Evolutionary conservation across 2,329 filamentous ascomycete species (phyloP).

Genomic region (Trichoderma sp.): DNA sequence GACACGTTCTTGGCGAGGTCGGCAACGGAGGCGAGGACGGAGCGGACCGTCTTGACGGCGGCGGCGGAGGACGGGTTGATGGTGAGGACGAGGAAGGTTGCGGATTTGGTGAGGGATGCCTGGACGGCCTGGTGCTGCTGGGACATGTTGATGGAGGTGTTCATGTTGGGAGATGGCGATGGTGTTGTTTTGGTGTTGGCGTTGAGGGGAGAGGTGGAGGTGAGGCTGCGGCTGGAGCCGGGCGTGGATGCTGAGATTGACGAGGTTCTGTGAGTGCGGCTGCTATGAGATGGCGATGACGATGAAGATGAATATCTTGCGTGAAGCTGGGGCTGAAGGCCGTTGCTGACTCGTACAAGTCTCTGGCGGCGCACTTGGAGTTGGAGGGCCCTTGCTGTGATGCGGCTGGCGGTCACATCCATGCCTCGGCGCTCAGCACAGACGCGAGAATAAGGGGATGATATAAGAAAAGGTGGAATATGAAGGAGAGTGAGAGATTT

Average conservation of each 20-base stretch:
- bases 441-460: neutral
- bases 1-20: slow-evolving; percentile 55
- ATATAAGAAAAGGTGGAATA: neutral
- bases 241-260: neutral
- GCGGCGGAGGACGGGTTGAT: slow-evolving; percentile 36
- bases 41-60: slow-evolving; percentile 46
- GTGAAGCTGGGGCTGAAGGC: neutral
- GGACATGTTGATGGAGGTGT: slow-evolving; percentile 1
- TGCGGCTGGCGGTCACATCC: slow-evolving; percentile 1
- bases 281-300: neutral
- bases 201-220: neutral
- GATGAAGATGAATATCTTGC: neutral
- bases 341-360: neutral
- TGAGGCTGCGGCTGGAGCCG: neutral
- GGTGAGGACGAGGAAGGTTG: slow-evolving; percentile 56
- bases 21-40: slow-evolving; percentile 46
- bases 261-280: neutral
- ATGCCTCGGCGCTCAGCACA: neutral
- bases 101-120: slow-evolving; percentile 53
- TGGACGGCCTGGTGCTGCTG: slow-evolving; percentile 39
- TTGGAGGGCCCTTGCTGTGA: neutral
- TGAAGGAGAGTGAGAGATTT: neutral
- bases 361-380: slow-evolving; percentile 6
- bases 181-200: neutral
- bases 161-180: neutral